phyloP scores from a whole-genome alignment of 257 asterid genomes.

The Solanum megistacrolobum region DNA sequence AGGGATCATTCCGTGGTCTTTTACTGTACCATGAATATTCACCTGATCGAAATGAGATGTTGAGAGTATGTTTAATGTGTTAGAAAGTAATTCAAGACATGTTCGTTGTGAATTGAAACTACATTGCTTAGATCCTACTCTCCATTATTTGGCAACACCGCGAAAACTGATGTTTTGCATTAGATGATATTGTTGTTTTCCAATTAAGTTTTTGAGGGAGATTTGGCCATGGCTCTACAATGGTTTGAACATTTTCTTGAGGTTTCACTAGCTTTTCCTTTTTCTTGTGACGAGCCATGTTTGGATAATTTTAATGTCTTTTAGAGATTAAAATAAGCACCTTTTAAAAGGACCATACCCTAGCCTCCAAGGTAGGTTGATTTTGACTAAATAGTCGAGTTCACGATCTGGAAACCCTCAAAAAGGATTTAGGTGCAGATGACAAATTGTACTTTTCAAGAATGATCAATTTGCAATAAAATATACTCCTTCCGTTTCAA shows the following conservation, averaged over 20 bases:
- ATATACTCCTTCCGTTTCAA: rapidly evolving
- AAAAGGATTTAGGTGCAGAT: too few relatives aligned
- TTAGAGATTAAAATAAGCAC: neutral
- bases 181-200: neutral
- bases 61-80: neutral
- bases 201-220: conserved; percentile 7
- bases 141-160: conserved; percentile 25
- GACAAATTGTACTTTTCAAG: neutral
- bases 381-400: too few relatives aligned
- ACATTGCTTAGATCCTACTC: conserved; percentile 1
- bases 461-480: neutral
- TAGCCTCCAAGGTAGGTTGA: neutral
- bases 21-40: neutral
- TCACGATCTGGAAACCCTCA: neutral
- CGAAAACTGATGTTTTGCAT: conserved; percentile 14
- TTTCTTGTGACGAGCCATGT: neutral
- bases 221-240: conserved; percentile 24
- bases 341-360: neutral
- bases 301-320: neutral
- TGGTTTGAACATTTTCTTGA: neutral
- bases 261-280: neutral
- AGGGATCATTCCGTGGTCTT: neutral
- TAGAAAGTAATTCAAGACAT: neutral
- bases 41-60: neutral
- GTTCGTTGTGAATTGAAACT: neutral